Percentiles rank a stretch among this genome's conserved stretches.
Conservation (phyloP, 129 eudicot genomes). For the Artemisia annua region DNA sequence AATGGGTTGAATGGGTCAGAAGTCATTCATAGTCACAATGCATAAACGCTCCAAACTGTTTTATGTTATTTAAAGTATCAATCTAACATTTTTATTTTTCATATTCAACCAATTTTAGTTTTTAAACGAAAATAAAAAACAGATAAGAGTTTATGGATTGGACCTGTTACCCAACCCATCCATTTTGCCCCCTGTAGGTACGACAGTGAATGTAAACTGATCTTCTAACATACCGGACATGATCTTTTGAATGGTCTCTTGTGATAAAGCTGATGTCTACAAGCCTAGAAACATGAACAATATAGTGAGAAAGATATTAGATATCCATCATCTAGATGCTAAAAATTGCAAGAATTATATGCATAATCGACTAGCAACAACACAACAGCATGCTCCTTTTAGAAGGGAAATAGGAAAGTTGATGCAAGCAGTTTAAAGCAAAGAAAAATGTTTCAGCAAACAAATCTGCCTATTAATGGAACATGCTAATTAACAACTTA, state of each 20-base stretch:
- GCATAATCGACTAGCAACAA: background rate
- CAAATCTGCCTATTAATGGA: background rate
- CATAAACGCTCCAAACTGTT: too few species aligned
- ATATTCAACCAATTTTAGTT: too few species aligned
- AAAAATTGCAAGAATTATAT: background rate
- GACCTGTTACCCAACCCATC: background rate
- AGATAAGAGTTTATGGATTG: too few species aligned
- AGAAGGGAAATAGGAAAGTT: background rate
- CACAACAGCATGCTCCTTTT: background rate
- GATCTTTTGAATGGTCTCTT: conserved; percentile 79
- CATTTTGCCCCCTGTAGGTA: background rate
- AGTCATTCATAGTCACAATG: too few species aligned
- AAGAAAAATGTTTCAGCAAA: background rate
- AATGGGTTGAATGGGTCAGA: too few species aligned
- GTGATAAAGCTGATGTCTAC: conserved; percentile 59
- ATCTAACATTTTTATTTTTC: too few species aligned
- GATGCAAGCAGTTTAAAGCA: background rate
- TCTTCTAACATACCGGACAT: conserved; percentile 56
- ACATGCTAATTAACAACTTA: conserved; percentile 10
- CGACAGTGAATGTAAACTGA: background rate
- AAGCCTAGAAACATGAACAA: conserved; percentile 29
- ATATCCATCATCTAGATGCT: background rate
- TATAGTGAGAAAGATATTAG: background rate
- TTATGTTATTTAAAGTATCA: too few species aligned
- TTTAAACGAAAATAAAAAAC: too few species aligned